Base-by-base conservation (phyloP, 1,284 basidiomycete genomes). In the Ganoderma sinense region DNA sequence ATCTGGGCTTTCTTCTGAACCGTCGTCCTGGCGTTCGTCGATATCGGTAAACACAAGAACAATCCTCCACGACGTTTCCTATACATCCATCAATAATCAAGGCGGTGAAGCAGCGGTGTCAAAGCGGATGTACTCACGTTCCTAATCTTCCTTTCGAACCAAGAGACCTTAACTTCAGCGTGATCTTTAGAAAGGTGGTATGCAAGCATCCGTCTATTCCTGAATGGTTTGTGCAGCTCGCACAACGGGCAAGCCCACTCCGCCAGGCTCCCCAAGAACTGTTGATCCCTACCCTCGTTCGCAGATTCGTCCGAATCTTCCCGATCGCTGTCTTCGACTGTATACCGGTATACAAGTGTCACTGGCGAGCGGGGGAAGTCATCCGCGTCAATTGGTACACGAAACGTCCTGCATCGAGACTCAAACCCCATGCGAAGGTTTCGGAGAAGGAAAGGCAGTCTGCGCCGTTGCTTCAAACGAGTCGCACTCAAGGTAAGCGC, bases 211-310 rank as follows among this genome's bases (percentile, higher is more conserved):
- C 80, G 83, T 31, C 80, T 81, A 16, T 85, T 88, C 6, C 75
- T 68, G 62, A 94, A 88, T 0, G 69, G 73, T 7, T 83, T 82
- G 62, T 89, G 84, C 4, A 90, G 74, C 59, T 84, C 81, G 75
- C 92, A 94, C 20, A 93, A 70, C 0, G 92, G 91, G 75, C 92
- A 94, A 41, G 78, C 66, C 87, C 89, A 91, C 3, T 78, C 71
- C 20, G 69, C 69, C 74, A 80, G 73, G 26, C 45, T 48, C 1
- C 69, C 74, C 2, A 68, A 65, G 65, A 68, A 74, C 62, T 71
- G 72, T 65, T 74, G 73, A 36, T 64, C 67, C 8, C 70, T 67
- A 3, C 64, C 45, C 39, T 71, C 71, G 11, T 64, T 51, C 23
- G 64, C 71, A 20, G 70, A 14, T 41, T 67, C 71, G 10, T 67